phyloP scores from a whole-genome alignment of 2,329 filamentous ascomycete genomes.

The Cladosporium sp. region DNA sequence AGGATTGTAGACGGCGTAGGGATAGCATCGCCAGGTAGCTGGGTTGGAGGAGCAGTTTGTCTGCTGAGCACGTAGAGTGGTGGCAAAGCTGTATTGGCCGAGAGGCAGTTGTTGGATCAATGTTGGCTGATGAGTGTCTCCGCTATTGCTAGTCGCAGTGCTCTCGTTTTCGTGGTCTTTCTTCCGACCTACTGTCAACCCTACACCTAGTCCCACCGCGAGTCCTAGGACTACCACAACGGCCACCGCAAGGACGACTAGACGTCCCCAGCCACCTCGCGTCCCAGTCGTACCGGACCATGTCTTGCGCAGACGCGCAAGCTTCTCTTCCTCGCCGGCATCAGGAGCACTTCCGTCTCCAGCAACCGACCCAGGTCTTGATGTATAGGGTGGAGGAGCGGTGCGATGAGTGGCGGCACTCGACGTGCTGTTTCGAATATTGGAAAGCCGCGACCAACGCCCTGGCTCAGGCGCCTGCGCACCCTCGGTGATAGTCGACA shows the following conservation, averaged over 20 bases:
- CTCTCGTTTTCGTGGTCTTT: neutral
- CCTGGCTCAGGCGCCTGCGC: neutral
- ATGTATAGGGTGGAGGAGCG: constrained; percentile 32
- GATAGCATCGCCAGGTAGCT: constrained; percentile 63
- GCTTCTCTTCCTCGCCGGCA: constrained; percentile 32
- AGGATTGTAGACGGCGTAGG: constrained; percentile 53
- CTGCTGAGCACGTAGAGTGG: constrained; percentile 55
- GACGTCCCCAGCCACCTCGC: constrained; percentile 42
- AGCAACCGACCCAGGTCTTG: constrained; percentile 23
- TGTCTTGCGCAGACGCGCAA: constrained; percentile 28
- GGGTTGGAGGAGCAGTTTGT: constrained; percentile 61
- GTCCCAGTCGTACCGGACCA: constrained; percentile 16
- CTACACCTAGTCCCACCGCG: constrained; percentile 43
- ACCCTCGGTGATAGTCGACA: constrained; percentile 25
- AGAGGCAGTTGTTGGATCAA: constrained; percentile 53
- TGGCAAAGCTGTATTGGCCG: constrained; percentile 63
- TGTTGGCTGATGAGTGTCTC: constrained; percentile 19
- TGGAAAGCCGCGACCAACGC: neutral
- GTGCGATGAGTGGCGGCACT: constrained; percentile 22
- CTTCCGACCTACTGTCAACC: constrained; percentile 31
- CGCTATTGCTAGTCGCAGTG: constrained; percentile 23
- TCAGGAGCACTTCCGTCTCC: constrained; percentile 19
- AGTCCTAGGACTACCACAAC: constrained; percentile 39
- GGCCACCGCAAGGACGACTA: constrained; percentile 40
- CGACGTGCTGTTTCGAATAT: constrained; percentile 3